Base-by-base conservation (phyloP, 805 yeast species). In the Pichia phayaonensis region DNA sequence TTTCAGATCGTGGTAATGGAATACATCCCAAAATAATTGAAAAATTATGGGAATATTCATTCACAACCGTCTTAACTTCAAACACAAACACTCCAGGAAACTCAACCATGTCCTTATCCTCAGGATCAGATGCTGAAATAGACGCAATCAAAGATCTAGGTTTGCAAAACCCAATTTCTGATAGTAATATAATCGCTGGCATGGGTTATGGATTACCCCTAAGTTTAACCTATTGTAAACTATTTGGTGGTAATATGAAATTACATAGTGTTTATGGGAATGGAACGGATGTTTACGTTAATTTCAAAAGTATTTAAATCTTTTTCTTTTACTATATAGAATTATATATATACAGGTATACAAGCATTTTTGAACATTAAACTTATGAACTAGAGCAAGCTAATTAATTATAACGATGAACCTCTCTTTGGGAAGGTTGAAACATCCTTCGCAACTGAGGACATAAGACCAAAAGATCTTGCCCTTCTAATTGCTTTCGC, bases 151-250 rank as follows among this genome's bases (percentile, higher is more conserved):
- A 74, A 21, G 84, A 80, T 51, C 85, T 78, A 15, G 72, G 79
- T 40, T 77, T 76, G 59, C 84, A 65, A 10, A 43, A 29, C 18
- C 42, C 22, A 3, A 15, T 18, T 5, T 29, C 31, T 21, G 24
- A 39, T 20, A 40, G 38, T 18, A 77, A 77, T 59, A 71, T 76
- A 10, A 80, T 92, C 36, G 96, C 97, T 0, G 99, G 99, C 0
- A 86, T 94, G 86, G 98, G 98, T 0, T 92, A 89, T 63, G 99
- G 99, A 0, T 67, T 92, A 49, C 98, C 98, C 8, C 70, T 92
- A 54, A 86, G 90, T 53, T 71, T 80, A 58, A 84, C 88, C 0
- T 86, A 86, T 59, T 80, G 84, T 29, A 86, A 81, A 60, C 74
- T 84, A 62, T 84, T 86, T 62, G 84, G 84, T 41, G 94, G 94